Base-by-base conservation (phyloP, 768 basidiomycete genomes). In the Leccinum boreale region DNA sequence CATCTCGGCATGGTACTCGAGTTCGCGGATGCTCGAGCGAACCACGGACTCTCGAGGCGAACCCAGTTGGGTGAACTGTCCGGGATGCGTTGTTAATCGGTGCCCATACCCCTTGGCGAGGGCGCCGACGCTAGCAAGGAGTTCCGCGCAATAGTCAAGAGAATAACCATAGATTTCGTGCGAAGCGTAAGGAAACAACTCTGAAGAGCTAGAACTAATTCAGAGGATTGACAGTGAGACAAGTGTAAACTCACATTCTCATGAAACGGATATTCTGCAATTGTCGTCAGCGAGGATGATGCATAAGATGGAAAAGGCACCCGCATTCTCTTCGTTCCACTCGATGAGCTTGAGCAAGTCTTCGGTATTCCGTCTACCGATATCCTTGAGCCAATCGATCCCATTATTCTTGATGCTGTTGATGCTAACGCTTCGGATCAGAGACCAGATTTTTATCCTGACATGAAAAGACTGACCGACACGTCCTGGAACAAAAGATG, bases 151-250 rank as follows among this genome's bases (percentile, higher is more conserved):
- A 58, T 90, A 94, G 8, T 83, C 81, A 24, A 98, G 79, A 15
- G 85, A 81, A 70, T 98, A 97, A 0, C 93, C 93, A 65, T 93
- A 83, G 19, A 78, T 79, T 17, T 74, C 78, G 63, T 98, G 95
- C 1, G 89, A 90, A 0, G 94, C 93, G 65, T 89, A 97, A 1
- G 94, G 94, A 72, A 97, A 96, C 83, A 97, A 87, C 62, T 94
- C 91, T 8, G 92, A 93, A 0, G 92, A 94, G 5, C 72, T 72
- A 46, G 3, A 24, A n/a, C 23, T 35, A 26, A 46, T 31, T 60
- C 50, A 61, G 49, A 24, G 11, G 21, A 36, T 11, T 3, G 19
- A 46, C 15, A 26, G 5, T 1, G 1, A 9, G 33, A 50, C 2
- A 5, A 12, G 2, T 4, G n/a, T 29, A 44, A 52, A 48, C 71